phyloP scores from a whole-genome alignment of 495 filamentous ascomycete species.

The Talaromyces thailandensis region DNA sequence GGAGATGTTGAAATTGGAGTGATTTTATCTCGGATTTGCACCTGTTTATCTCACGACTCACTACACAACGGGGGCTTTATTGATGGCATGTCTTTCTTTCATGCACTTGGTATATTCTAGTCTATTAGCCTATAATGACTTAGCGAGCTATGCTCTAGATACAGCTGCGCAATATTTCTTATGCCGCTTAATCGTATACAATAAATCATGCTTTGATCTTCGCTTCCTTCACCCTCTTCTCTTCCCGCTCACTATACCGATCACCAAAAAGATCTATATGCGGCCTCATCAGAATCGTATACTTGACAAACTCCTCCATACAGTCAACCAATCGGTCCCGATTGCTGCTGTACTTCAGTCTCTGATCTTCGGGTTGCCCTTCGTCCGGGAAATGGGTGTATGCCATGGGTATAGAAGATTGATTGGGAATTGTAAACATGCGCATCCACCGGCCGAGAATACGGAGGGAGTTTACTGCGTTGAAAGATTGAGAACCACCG shows the following conservation, averaged over 20 bases:
- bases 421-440: slow-evolving; percentile 68
- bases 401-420: slow-evolving; percentile 55
- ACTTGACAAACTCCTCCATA: slow-evolving; percentile 73
- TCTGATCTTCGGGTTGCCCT: slow-evolving; percentile 38
- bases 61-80: background rate
- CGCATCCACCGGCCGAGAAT: slow-evolving; percentile 70
- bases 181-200: background rate
- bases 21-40: background rate
- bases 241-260: slow-evolving; percentile 51
- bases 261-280: slow-evolving; percentile 56
- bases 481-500: slow-evolving; percentile 64
- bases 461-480: slow-evolving; percentile 62
- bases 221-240: slow-evolving; percentile 14
- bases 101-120: background rate
- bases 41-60: background rate
- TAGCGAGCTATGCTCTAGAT: background rate
- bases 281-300: slow-evolving; percentile 57
- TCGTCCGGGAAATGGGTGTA: slow-evolving; percentile 56
- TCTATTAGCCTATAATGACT: background rate
- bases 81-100: background rate
- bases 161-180: background rate
- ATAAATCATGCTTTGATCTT: slow-evolving; percentile 8
- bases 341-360: slow-evolving; percentile 53
- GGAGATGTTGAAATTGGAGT: slow-evolving; percentile 6
- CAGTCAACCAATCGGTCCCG: slow-evolving; percentile 63